Conservation (phyloP, 2,329 filamentous ascomycete species). For the Penicillium nordicum region DNA sequence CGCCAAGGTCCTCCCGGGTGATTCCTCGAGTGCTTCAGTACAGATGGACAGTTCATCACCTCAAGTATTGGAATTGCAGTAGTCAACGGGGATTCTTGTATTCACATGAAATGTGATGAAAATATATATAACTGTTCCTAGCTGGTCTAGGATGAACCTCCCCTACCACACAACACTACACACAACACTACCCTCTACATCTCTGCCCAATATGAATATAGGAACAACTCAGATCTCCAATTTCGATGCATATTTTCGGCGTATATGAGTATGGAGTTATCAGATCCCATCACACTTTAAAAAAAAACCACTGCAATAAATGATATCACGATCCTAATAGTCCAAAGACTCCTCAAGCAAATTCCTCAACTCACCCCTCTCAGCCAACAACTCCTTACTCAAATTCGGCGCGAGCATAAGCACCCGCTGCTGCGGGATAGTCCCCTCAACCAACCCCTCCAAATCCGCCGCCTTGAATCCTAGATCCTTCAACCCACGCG, state of each 20-base stretch:
- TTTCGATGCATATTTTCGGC: not conserved
- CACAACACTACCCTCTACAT: not conserved
- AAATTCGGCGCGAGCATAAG: conserved; percentile 86
- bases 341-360: conserved; percentile 65
- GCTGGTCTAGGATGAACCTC: not conserved
- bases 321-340: conserved; percentile 39
- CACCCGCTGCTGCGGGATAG: conserved; percentile 85
- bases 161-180: not conserved
- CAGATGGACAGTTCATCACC: not conserved
- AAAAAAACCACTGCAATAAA: not conserved
- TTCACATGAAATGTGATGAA: not conserved
- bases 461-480: conserved; percentile 76
- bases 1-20: conserved; percentile 14
- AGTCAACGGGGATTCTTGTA: not conserved
- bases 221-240: not conserved
- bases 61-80: not conserved
- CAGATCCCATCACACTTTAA: not conserved
- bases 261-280: not conserved
- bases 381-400: conserved; percentile 63
- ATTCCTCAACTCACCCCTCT: conserved; percentile 66
- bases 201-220: not conserved
- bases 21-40: not conserved
- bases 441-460: conserved; percentile 85
- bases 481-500: conserved; percentile 74
- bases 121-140: not conserved